Conservation (phyloP, 257 asterid species). For the Solanum appendiculatum region DNA sequence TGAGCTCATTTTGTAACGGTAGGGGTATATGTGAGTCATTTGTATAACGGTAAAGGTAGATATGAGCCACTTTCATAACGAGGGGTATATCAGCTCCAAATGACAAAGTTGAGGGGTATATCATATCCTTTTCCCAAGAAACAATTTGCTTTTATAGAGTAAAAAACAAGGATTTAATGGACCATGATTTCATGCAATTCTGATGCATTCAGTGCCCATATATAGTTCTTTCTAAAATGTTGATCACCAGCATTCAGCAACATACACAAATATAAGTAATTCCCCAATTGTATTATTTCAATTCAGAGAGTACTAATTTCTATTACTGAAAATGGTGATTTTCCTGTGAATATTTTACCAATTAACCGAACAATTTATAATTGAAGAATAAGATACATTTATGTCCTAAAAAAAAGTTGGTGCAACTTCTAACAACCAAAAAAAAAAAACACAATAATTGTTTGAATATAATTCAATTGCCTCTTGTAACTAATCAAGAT, state of each 20-base stretch:
- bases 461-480: not conserved
- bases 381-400: not conserved
- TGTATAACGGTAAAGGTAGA: too few species aligned
- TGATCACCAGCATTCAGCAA: not conserved
- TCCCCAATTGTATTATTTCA: not conserved
- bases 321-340: not conserved
- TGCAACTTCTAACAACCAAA: not conserved
- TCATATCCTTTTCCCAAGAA: too few species aligned
- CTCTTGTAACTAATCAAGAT: not conserved
- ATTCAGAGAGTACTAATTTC: not conserved
- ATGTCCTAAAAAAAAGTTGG: not conserved
- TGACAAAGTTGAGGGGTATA: too few species aligned
- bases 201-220: not conserved
- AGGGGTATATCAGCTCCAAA: too few species aligned
- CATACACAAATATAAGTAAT: too few species aligned
- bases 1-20: too few species aligned
- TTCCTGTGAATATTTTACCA: not conserved
- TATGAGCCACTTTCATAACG: too few species aligned
- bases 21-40: too few species aligned
- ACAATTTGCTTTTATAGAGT: too few species aligned
- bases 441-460: too few species aligned
- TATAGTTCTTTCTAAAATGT: not conserved
- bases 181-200: not conserved
- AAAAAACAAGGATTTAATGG: too few species aligned
- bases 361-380: not conserved